Percentiles rank a stretch among this genome's conserved stretches.
phyloP scores from a whole-genome alignment of 331 rosid genomes.

The Phaseolus coccineus region DNA sequence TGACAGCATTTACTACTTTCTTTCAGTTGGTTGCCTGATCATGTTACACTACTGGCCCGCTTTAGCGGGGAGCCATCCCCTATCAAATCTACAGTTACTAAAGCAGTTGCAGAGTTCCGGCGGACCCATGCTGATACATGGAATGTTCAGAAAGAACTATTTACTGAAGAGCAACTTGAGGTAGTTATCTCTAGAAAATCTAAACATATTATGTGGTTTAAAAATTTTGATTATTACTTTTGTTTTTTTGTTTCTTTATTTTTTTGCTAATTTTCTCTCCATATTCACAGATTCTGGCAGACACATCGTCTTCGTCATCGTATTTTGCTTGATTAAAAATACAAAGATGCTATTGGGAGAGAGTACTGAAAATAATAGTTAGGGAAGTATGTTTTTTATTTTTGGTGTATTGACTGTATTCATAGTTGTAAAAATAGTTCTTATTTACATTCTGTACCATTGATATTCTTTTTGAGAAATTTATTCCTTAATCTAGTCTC shows the following conservation, averaged over 20 bases:
- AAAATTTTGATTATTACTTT: neutral
- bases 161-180: slow-evolving; percentile 99
- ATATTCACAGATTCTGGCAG: slow-evolving; percentile 83
- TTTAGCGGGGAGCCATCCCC: slow-evolving; percentile 88
- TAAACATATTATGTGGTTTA: slow-evolving; percentile 29
- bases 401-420: slow-evolving; percentile 37
- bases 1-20: slow-evolving; percentile 21
- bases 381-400: slow-evolving; percentile 48
- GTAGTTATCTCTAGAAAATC: slow-evolving; percentile 47
- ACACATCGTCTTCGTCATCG: slow-evolving; percentile 93
- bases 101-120: slow-evolving; percentile 97
- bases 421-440: slow-evolving; percentile 58
- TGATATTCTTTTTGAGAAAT: slow-evolving; percentile 41
- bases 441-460: slow-evolving; percentile 69
- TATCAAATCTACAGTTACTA: slow-evolving; percentile 83
- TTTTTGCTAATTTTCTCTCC: slow-evolving; percentile 6
- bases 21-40: slow-evolving; percentile 95
- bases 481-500: slow-evolving; percentile 51
- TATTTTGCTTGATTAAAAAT: slow-evolving; percentile 82
- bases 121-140: slow-evolving; percentile 99
- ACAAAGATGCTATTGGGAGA: slow-evolving; percentile 48
- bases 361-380: slow-evolving; percentile 45
- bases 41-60: slow-evolving; percentile 88
- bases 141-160: slow-evolving; percentile 92
- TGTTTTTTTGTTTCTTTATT: neutral